Evolutionary conservation across 371 early-diverging fungal genomes (phyloP).

Genomic region (Mortierella sp.): DNA sequence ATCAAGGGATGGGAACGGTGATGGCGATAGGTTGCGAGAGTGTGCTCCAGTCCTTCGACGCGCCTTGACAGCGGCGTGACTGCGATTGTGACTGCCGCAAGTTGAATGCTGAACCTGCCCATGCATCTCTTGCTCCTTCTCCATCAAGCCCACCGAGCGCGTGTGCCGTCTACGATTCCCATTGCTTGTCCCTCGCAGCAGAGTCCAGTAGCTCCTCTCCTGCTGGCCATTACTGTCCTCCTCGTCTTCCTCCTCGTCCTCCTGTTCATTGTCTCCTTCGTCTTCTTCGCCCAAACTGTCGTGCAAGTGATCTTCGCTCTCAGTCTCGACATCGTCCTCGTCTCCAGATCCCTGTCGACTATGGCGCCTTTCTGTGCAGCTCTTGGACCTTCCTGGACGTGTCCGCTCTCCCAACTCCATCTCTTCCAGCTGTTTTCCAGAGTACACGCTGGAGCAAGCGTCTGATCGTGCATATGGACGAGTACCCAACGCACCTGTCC

Average conservation of each 20-base stretch:
- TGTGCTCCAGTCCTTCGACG: constrained; percentile 1
- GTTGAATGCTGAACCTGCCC: no score
- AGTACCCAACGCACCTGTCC: no score
- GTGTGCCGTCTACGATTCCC: constrained; percentile 1
- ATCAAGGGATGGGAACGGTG: neutral
- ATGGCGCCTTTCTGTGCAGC: neutral
- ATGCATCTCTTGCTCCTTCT: neutral
- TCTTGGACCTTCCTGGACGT: neutral
- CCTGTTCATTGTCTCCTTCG: constrained; percentile 3
- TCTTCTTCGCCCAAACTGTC: constrained; percentile 12
- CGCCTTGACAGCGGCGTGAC: no score
- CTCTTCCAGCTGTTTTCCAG: constrained; percentile 18
- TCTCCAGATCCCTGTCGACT: constrained; percentile 2
- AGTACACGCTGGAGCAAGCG: no score
- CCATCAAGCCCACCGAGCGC: neutral
- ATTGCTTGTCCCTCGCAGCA: constrained; percentile 16
- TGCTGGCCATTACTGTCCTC: constrained; percentile 4
- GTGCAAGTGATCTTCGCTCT: constrained; percentile 1
- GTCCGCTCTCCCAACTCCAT: constrained; percentile 20
- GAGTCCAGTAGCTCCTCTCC: constrained; percentile 18
- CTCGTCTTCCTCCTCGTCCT: constrained; percentile 9
- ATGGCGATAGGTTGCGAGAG: neutral
- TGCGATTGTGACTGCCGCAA: neutral
- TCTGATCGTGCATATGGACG: no score
- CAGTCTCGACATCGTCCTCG: constrained; percentile 10